A percentile compares a stretch with the other conserved stretches of the same genome.
Evolutionary conservation across 2,329 filamentous ascomycete species (phyloP).

Genomic region (Diaporthe longicolla): DNA sequence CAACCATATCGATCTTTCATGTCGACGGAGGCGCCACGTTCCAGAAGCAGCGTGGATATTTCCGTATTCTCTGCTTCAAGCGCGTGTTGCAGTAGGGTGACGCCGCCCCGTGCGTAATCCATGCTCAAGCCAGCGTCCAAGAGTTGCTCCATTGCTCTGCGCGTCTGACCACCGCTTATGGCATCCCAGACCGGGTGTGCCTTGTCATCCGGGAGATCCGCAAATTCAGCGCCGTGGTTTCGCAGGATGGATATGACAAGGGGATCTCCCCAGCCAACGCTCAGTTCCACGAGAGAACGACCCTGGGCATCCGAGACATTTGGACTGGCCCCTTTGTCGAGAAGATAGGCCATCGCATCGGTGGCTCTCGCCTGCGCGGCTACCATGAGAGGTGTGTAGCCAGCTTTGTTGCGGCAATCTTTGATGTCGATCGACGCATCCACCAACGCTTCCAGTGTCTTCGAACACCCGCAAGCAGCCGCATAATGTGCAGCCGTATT

Average conservation of each 20-base stretch:
- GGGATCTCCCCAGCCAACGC: neutral
- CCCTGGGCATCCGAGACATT: neutral
- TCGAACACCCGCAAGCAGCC: conserved; percentile 5
- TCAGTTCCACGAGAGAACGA: neutral
- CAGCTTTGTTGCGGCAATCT: neutral
- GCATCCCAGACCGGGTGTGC: neutral
- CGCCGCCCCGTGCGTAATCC: neutral
- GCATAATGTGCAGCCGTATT: neutral
- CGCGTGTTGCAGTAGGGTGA: neutral
- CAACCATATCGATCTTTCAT: neutral
- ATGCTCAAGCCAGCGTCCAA: neutral
- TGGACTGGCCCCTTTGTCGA: neutral
- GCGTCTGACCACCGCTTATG: neutral
- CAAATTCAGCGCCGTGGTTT: conserved; percentile 1
- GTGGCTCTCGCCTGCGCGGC: conserved; percentile 7
- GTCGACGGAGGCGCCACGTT: conserved; percentile 1
- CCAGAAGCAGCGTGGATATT: neutral
- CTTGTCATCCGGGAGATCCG: neutral
- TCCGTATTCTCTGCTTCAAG: conserved; percentile 1
- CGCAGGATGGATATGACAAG: conserved; percentile 8
- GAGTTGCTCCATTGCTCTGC: conserved; percentile 3
- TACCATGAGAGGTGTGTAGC: conserved; percentile 1
- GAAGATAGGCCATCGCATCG: neutral
- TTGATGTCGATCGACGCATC: conserved; percentile 2
- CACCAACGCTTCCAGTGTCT: neutral